phyloP scores from a whole-genome alignment of 2,329 filamentous ascomycete species.

The Colletotrichum sojae region DNA sequence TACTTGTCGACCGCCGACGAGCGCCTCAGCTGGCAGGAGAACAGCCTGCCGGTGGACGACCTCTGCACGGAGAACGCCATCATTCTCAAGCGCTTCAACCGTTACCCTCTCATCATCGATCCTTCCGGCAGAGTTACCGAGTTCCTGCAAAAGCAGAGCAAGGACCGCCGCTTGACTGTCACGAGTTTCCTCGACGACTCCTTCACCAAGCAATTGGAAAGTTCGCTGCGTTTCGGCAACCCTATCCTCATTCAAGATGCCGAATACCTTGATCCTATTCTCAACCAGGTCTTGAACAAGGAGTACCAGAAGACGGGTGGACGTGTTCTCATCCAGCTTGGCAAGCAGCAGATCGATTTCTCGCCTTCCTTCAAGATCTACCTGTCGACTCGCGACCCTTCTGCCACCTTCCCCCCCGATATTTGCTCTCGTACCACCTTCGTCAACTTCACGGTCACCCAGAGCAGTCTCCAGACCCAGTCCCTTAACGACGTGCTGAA shows the following conservation, averaged over 20 bases:
- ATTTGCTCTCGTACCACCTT: slow-evolving; percentile 99
- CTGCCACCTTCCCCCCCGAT: slow-evolving; percentile 94
- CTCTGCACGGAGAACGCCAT: slow-evolving; percentile 99
- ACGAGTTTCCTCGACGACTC: slow-evolving; percentile 98
- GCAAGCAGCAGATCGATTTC: slow-evolving; percentile 99
- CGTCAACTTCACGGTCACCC: slow-evolving; percentile 99
- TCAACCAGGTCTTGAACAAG: slow-evolving; percentile 99
- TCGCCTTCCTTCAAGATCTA: slow-evolving; percentile 97
- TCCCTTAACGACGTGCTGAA: slow-evolving; percentile 98
- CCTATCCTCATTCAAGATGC: slow-evolving; percentile 99
- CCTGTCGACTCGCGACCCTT: slow-evolving; percentile 94
- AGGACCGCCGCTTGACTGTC: slow-evolving; percentile 92
- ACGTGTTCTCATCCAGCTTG: slow-evolving; percentile 97
- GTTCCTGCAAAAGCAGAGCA: slow-evolving; percentile 95
- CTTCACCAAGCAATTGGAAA: slow-evolving; percentile 98
- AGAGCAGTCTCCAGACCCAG: slow-evolving; percentile 98
- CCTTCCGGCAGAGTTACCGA: slow-evolving; percentile 95
- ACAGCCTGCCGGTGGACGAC: slow-evolving; percentile 94
- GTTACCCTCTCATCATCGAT: slow-evolving; percentile 98
- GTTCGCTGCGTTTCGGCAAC: slow-evolving; percentile 96
- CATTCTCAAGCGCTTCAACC: slow-evolving; percentile 96
- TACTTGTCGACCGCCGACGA: slow-evolving; percentile 98
- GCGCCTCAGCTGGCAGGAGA: slow-evolving; percentile 93
- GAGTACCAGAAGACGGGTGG: slow-evolving; percentile 99
- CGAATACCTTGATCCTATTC: slow-evolving; percentile 94